These are phyloP conservation scores for Canariomyces notabilis DNA, from an alignment of 2,329 filamentous ascomycete species.

Conservation along the genomic window DNA sequence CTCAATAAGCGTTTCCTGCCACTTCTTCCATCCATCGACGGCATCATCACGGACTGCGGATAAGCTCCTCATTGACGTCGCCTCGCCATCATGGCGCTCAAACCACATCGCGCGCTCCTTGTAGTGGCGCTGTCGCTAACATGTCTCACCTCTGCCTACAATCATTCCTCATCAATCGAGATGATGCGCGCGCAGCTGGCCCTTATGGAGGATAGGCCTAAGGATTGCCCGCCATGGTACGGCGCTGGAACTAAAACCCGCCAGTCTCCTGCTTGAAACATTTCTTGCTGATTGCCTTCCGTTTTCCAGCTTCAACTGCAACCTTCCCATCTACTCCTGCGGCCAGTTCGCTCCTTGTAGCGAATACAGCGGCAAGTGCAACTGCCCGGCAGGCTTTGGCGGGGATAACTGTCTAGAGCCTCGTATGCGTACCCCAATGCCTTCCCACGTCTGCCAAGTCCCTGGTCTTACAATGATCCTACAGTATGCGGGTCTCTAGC, in stretches of 20 bases:
- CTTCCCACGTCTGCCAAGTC: not conserved
- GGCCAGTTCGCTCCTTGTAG: constrained; percentile 88
- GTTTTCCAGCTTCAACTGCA: constrained; percentile 85
- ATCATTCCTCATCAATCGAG: constrained; percentile 56
- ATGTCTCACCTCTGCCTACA: constrained; percentile 32
- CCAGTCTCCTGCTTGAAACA: not conserved
- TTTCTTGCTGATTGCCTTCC: constrained; percentile 17
- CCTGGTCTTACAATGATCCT: constrained; percentile 4
- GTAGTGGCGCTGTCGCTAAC: constrained; percentile 39
- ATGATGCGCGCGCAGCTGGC: constrained; percentile 62
- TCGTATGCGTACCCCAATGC: constrained; percentile 39
- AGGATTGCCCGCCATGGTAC: constrained; percentile 73
- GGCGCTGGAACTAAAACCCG: constrained; percentile 44
- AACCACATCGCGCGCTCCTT: constrained; percentile 35
- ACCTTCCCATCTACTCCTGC: constrained; percentile 86
- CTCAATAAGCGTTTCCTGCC: not conserved
- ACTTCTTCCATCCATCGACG: constrained; percentile 1
- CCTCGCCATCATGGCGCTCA: constrained; percentile 37
- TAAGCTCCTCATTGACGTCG: constrained; percentile 5
- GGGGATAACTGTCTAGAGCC: constrained; percentile 90
- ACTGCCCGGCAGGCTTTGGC: constrained; percentile 86
- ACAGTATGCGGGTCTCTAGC: constrained; percentile 80
- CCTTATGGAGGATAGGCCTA: constrained; percentile 67
- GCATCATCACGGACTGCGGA: not conserved
- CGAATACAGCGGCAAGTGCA: constrained; percentile 84